A percentile compares a stretch with the other conserved stretches of the same genome.
Evolutionary conservation across 768 basidiomycete species (phyloP).

Genomic region (Xerocomus potaroensis): DNA sequence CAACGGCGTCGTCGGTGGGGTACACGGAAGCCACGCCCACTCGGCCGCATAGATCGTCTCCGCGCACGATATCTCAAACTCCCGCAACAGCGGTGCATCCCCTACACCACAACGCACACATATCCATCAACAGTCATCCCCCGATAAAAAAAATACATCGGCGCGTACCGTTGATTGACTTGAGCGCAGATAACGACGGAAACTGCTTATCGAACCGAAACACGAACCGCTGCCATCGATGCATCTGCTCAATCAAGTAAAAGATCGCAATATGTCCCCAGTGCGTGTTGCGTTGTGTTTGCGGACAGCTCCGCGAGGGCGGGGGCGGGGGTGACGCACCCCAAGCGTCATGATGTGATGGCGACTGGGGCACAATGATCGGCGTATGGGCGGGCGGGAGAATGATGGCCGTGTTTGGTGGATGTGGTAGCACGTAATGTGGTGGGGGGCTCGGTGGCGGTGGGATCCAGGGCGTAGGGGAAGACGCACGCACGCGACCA

Average conservation of each 20-base stretch:
- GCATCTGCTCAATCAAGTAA: constrained; percentile 77
- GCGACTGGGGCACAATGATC: constrained; percentile 45
- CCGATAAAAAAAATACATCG: no score
- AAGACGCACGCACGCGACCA: constrained; percentile 23
- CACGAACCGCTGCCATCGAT: constrained; percentile 76
- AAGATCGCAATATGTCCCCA: constrained; percentile 82
- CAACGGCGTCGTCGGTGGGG: constrained; percentile 30
- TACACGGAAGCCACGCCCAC: constrained; percentile 73
- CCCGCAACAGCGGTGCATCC: constrained; percentile 65
- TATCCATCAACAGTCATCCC: background rate
- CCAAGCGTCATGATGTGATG: constrained; percentile 39
- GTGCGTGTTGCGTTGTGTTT: constrained; percentile 49
- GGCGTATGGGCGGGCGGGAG: constrained; percentile 38
- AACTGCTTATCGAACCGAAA: constrained; percentile 79
- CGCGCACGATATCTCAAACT: constrained; percentile 74
- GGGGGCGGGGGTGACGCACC: constrained; percentile 29
- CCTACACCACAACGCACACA: constrained; percentile 37
- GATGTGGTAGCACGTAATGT: constrained; percentile 37
- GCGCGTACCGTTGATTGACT: constrained; percentile 61
- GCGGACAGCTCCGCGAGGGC: constrained; percentile 25
- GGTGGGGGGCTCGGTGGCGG: constrained; percentile 29
- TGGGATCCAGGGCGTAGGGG: constrained; percentile 32
- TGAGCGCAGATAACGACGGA: constrained; percentile 66
- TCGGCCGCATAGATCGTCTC: constrained; percentile 58
- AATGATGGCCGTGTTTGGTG: constrained; percentile 28